Percentiles rank a stretch among this genome's conserved stretches.
phyloP scores from a whole-genome alignment of 2,329 filamentous ascomycete genomes.

The Sordariomycetes sp. region DNA sequence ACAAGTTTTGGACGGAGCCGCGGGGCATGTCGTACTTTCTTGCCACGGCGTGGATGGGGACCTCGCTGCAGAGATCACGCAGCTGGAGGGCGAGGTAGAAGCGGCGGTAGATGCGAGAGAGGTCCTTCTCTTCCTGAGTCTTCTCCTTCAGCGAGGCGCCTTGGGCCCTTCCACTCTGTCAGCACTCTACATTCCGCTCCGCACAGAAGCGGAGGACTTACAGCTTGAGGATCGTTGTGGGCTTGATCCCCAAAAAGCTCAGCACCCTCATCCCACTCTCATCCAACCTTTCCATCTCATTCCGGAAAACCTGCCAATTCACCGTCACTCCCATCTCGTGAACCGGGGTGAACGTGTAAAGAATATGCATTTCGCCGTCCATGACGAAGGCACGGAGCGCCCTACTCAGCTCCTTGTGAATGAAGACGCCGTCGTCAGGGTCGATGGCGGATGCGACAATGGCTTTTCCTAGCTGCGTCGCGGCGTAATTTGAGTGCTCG shows the following conservation, averaged over 20 bases:
- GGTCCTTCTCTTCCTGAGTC: slow-evolving; percentile 49
- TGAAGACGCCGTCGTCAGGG: slow-evolving; percentile 66
- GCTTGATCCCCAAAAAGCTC: slow-evolving; percentile 58
- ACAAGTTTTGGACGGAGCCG: slow-evolving; percentile 61
- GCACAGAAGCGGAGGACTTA: slow-evolving; percentile 23
- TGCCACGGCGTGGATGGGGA: slow-evolving; percentile 60
- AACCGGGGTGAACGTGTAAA: slow-evolving; percentile 70
- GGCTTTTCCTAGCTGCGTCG: slow-evolving; percentile 59
- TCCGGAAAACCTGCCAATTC: slow-evolving; percentile 65
- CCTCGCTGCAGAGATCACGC: slow-evolving; percentile 70
- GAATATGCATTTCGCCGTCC: slow-evolving; percentile 72
- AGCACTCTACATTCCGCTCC: slow-evolving; percentile 8
- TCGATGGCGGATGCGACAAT: slow-evolving; percentile 65
- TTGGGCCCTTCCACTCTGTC: slow-evolving; percentile 43
- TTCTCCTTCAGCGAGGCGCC: slow-evolving; percentile 56
- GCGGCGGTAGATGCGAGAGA: slow-evolving; percentile 56
- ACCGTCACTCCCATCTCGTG: slow-evolving; percentile 47
- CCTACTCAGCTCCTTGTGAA: slow-evolving; percentile 58
- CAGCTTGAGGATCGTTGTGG: slow-evolving; percentile 58
- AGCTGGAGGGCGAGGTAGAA: slow-evolving; percentile 71
- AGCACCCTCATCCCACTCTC: slow-evolving; percentile 64
- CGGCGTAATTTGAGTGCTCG: slow-evolving; percentile 40
- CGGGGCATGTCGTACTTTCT: slow-evolving; percentile 62
- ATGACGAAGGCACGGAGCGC: slow-evolving; percentile 67
- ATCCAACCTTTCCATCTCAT: slow-evolving; percentile 61